Evolutionary conservation across 176 grass and related monocot species (phyloP), one percentile per base, ranked within the genome.

Genomic region (Eragrostis nindensis): DNA sequence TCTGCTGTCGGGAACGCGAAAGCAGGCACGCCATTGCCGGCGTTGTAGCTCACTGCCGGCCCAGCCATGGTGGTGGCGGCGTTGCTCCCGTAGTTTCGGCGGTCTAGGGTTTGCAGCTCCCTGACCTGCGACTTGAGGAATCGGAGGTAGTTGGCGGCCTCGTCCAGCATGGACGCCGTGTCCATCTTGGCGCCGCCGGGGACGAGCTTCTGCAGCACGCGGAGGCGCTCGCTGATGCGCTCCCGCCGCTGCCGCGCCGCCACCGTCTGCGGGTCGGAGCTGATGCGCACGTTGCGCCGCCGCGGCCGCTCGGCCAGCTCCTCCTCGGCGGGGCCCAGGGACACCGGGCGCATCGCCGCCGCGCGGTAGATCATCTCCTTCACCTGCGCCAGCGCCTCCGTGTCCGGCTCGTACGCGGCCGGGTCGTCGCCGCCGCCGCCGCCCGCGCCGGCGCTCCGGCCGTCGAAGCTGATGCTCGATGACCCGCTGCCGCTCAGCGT

Each of bases 141-240:
- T 18, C 91, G 91, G 17, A 96, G 87, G 91, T 96, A 96, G 71
- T 83, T 96, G 55, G 87, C 90, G 18, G 93, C 93, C 82, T 96
- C 93, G 66, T 96, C 93, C 25, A 96, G 93, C 93, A 96, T 96
- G 46, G 93, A 96, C 2, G 93, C 93, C 4, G 93, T 96, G 80
- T 96, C 93, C 90, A 96, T 90, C 90, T 92, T 96, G 75, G 43
- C 80, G 12, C 93, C 93, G 2, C 93, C 90, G 2, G 93, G 93
- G 26, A 96, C 93, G 26, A 96, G 90, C 82, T 89, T 90, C 84
- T 96, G 93, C 74, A 96, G 81, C 44, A 82, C 85, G 79, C 90
- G 88, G 32, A 96, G 87, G 38, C 87, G 86, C 79, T 96, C 90
- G 52, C 90, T 88, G 86, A 96, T 92, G 22, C 90, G 89, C 70